Base-by-base conservation (phyloP, 2,329 filamentous ascomycete species). In the Fusarium nurragi region DNA sequence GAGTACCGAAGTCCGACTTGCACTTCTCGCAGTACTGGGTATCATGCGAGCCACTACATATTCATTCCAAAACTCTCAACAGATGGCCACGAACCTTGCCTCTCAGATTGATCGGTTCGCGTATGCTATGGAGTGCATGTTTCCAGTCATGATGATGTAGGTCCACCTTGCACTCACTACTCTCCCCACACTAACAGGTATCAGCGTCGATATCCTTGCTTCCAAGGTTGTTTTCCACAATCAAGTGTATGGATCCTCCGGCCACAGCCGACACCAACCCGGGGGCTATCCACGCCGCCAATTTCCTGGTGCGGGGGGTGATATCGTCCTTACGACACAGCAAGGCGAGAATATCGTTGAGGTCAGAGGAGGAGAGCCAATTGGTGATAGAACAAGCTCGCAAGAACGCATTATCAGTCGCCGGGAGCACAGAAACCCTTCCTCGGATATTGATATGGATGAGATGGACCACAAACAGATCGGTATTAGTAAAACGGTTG, bases 51-150 rank as follows among this genome's bases (percentile, higher is more conserved):
- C 78, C 5, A 65, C 79, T 14, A 80, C 78, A 2, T 80, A 80
- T 36, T 78, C 76, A 1, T 80, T 78, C 44, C 78, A 80, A 37
- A 70, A 66, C 3, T 66, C 73, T 0, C 71, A 75, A 2, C 77
- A 80, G 47, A 75, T 72, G 19, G 79, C 78, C 0, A 77, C 76
- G 0, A 72, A 74, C 22, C 51, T 74, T 1, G 76, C 78, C 0
- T 74, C 76, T 6, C 77, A 81, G 43, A 47, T 80, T 0, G 79
- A 80, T 44, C 74, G 79, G 1, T 80, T 80, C 40, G 76, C 76
- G 1, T 80, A 80, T 41, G 76, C 77, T 2, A 55, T 80, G 39
- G 78, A 80, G 47, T 80, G 79, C 52, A 57, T 79, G 10, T 81
- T 80, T 37, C 79, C 79, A 0, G 71, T 79, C 0, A 73, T 81